Evolutionary conservation across 106 monocot genomes (phyloP).

Genomic region (Amphibolis antarctica): DNA sequence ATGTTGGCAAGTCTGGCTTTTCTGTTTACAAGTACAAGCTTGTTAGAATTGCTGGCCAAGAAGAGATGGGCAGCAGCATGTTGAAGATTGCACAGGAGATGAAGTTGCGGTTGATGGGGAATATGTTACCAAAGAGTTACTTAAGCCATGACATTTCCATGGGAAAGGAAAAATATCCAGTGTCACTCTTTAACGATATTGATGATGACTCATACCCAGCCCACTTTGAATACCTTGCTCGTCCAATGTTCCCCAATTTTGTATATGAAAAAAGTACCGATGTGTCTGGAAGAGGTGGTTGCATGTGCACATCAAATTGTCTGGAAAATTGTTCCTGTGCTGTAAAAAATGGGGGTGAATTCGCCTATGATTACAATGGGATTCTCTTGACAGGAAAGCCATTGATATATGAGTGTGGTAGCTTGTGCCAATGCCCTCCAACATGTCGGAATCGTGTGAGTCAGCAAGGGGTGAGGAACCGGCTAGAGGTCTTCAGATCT

Average conservation of each 20-base stretch:
- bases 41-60: constrained; percentile 15
- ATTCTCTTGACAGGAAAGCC: constrained; percentile 70
- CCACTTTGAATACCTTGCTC: constrained; percentile 57
- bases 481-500: constrained; percentile 82
- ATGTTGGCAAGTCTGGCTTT: constrained; percentile 29
- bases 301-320: constrained; percentile 46
- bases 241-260: constrained; percentile 33
- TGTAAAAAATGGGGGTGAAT: constrained; percentile 62
- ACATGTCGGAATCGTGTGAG: constrained; percentile 78
- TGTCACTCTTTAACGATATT: constrained; percentile 70
- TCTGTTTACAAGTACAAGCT: constrained; percentile 27
- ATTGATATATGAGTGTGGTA: constrained; percentile 78
- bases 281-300: constrained; percentile 35
- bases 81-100: constrained; percentile 31
- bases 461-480: constrained; percentile 53
- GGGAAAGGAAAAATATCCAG: constrained; percentile 56
- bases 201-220: constrained; percentile 68
- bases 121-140: constrained; percentile 40
- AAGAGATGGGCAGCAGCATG: constrained; percentile 19
- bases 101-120: constrained; percentile 36
- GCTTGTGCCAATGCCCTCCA: constrained; percentile 48
- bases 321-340: constrained; percentile 53
- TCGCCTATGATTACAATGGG: constrained; percentile 62
- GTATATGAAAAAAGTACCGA: constrained; percentile 15
- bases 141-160: constrained; percentile 58